Percentiles rank a stretch among this genome's conserved stretches.
Evolutionary conservation across 352 stramenopile genomes (phyloP).

Genomic region (Globisporangium nunn): DNA sequence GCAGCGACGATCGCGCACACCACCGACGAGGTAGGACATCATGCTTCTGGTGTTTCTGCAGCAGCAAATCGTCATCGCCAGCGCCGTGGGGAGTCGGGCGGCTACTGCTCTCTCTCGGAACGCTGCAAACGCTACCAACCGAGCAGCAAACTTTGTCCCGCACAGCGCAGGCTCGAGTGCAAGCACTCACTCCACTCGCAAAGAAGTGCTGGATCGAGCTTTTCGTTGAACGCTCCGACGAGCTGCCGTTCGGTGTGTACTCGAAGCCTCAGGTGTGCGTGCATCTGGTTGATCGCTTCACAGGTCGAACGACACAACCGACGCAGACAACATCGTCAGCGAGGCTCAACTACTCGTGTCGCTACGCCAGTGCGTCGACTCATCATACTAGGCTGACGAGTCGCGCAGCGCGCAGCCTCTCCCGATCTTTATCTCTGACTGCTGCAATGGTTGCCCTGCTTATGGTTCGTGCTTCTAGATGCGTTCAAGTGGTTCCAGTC

Average conservation of each 20-base stretch:
- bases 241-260: conserved; percentile 42
- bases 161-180: neutral
- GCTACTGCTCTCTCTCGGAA: conserved; percentile 6
- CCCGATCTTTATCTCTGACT: neutral
- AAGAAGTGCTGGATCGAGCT: conserved; percentile 26
- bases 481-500: conserved; percentile 49
- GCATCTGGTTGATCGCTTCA: conserved; percentile 46
- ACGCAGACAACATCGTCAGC: conserved; percentile 18
- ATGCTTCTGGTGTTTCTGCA: conserved; percentile 9
- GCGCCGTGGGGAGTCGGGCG: conserved; percentile 2
- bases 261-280: conserved; percentile 34
- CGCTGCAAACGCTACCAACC: neutral
- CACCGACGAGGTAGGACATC: neutral
- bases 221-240: conserved; percentile 35
- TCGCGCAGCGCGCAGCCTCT: neutral
- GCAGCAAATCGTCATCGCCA: conserved; percentile 14
- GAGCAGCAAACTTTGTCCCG: neutral
- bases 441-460: neutral
- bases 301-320: conserved; percentile 28
- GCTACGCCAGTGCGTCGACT: conserved; percentile 9
- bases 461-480: conserved; percentile 16
- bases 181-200: conserved; percentile 4
- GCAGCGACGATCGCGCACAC: neutral
- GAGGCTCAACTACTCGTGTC: conserved; percentile 5
- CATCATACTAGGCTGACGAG: too few relatives aligned